Percentiles rank a stretch among this genome's conserved stretches.
Evolutionary conservation across 192 early-diverging fungal genomes (phyloP).

Genomic region (Linnemannia zychae): DNA sequence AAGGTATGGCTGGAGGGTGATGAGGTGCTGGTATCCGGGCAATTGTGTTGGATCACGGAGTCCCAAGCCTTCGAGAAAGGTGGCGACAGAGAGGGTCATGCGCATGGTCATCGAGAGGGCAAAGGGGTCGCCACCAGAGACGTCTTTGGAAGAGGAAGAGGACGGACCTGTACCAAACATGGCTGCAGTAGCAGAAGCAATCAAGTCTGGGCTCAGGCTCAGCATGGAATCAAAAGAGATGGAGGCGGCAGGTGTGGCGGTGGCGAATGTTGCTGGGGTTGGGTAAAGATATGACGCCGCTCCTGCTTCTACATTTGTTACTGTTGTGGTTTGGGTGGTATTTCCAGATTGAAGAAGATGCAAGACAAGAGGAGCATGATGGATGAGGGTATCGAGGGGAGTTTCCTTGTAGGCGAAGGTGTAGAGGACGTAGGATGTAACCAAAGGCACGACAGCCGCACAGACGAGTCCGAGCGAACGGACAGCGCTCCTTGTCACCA

Average conservation of each 20-base stretch:
- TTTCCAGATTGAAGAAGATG: conserved; percentile 47
- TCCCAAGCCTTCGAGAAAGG: conserved; percentile 35
- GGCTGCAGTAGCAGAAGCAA: background rate
- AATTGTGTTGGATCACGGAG: conserved; percentile 18
- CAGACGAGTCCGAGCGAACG: conserved; percentile 33
- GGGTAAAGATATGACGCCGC: background rate
- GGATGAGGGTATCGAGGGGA: conserved; percentile 43
- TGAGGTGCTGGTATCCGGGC: conserved; percentile 31
- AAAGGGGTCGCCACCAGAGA: background rate
- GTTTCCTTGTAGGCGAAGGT: conserved; percentile 42
- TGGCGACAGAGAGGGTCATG: conserved; percentile 18
- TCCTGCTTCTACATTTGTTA: background rate
- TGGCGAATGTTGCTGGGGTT: conserved; percentile 6
- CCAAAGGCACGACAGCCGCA: conserved; percentile 28
- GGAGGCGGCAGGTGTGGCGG: background rate
- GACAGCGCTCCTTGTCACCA: conserved; percentile 46
- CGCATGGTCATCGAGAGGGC: conserved; percentile 17
- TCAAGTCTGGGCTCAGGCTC: conserved; percentile 9
- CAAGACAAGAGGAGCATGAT: conserved; percentile 29
- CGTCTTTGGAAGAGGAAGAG: background rate
- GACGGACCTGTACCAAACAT: background rate
- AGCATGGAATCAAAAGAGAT: background rate
- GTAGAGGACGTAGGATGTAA: conserved; percentile 34
- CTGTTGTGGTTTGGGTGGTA: background rate
- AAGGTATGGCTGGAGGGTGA: conserved; percentile 15